Conservation (phyloP, 495 filamentous ascomycete species). For the Trichodelitschia bisporula region DNA sequence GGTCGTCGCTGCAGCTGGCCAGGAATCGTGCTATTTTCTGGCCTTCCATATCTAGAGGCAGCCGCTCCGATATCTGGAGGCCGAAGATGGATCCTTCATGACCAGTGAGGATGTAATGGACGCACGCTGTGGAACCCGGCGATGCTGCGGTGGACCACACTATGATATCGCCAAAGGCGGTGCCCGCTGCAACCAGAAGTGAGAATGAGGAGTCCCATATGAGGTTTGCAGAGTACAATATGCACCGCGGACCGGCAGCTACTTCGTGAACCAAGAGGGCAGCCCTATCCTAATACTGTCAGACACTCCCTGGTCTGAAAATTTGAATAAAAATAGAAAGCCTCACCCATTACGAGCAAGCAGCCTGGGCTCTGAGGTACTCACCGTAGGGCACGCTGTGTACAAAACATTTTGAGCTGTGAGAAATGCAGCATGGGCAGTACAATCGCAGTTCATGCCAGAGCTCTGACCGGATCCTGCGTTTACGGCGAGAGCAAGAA, state of each 20-base stretch:
- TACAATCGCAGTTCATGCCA: slow-evolving; percentile 8
- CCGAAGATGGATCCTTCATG: slow-evolving; percentile 92
- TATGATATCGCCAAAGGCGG: slow-evolving; percentile 79
- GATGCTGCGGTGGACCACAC: slow-evolving; percentile 44
- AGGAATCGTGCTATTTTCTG: too few relatives aligned
- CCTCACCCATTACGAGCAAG: too few relatives aligned
- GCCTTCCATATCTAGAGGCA: too few relatives aligned
- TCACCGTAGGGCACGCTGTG: slow-evolving; percentile 1
- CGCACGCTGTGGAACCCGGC: background rate
- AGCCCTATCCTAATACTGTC: background rate
- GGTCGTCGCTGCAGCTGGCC: slow-evolving; percentile 86
- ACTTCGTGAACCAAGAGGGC: slow-evolving; percentile 17
- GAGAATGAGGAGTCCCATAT: slow-evolving; percentile 26
- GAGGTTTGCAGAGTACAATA: slow-evolving; percentile 68
- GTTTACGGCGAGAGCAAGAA: slow-evolving; percentile 49
- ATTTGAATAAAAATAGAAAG: slow-evolving; percentile 1
- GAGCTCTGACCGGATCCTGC: slow-evolving; percentile 9
- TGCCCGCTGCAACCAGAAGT: slow-evolving; percentile 63
- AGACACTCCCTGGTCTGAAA: background rate
- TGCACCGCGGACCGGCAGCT: slow-evolving; percentile 49
- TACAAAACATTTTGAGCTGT: slow-evolving; percentile 70
- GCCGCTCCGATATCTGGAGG: slow-evolving; percentile 43
- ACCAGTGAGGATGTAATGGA: slow-evolving; percentile 55
- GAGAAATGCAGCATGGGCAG: slow-evolving; percentile 22
- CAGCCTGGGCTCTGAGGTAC: too few relatives aligned